phyloP scores from a whole-genome alignment of 805 yeast species.

The Nakazawaea siamensis region DNA sequence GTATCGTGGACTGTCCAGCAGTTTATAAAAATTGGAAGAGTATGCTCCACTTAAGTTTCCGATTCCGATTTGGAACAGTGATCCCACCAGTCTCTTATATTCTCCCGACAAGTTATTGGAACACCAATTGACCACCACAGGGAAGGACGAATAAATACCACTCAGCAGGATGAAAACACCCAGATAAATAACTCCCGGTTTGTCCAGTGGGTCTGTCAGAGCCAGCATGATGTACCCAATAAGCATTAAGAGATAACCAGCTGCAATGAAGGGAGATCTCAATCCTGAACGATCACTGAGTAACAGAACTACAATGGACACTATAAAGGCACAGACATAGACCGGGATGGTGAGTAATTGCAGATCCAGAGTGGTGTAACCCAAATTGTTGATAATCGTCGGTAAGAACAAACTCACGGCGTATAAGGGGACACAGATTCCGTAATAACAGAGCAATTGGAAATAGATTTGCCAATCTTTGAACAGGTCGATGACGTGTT shows the following conservation, averaged over 20 bases:
- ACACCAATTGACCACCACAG: slow-evolving; percentile 26
- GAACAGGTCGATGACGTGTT: slow-evolving; percentile 22
- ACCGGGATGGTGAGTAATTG: slow-evolving; percentile 34
- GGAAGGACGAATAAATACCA: slow-evolving; percentile 24
- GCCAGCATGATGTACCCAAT: slow-evolving; percentile 25
- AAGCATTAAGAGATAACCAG: slow-evolving; percentile 20
- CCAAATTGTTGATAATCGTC: slow-evolving; percentile 26
- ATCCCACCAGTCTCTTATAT: slow-evolving; percentile 29
- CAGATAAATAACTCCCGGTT: slow-evolving; percentile 23
- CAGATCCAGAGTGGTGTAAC: slow-evolving; percentile 22
- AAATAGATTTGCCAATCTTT: slow-evolving; percentile 28
- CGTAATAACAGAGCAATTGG: slow-evolving; percentile 35
- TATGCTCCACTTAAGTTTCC: slow-evolving; percentile 31
- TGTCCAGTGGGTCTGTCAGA: slow-evolving; percentile 16
- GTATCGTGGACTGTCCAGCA: slow-evolving; percentile 21
- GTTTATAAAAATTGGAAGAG: slow-evolving; percentile 24
- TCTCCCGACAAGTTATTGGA: slow-evolving; percentile 28
- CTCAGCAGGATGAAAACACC: slow-evolving; percentile 23
- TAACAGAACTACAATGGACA: slow-evolving; percentile 22
- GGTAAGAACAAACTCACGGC: slow-evolving; percentile 36
- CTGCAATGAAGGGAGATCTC: slow-evolving; percentile 23
- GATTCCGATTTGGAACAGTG: slow-evolving; percentile 30
- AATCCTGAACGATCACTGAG: slow-evolving; percentile 20
- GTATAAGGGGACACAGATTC: slow-evolving; percentile 27
- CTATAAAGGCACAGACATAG: slow-evolving; percentile 23